Conservation (phyloP, 1,284 basidiomycete species). For the Wolfiporia cocos region DNA sequence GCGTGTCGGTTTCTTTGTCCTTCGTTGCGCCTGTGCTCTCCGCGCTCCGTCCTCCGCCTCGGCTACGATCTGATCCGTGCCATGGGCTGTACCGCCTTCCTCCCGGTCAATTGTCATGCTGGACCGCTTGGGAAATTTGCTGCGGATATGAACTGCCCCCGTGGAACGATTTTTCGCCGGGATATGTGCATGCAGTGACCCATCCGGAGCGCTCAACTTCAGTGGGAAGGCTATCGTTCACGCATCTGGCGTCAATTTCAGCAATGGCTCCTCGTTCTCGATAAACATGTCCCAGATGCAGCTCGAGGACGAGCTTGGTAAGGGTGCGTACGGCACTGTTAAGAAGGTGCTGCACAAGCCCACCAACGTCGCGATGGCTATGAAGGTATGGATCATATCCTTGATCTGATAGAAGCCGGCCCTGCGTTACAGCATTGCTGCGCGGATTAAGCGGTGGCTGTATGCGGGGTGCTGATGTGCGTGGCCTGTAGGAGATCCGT, state of each 20-base stretch:
- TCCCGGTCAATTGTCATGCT: too few species aligned
- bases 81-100: too few species aligned
- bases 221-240: slow-evolving; percentile 91
- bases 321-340: slow-evolving; percentile 96
- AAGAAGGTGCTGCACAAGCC: slow-evolving; percentile 93
- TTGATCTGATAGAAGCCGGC: too few species aligned
- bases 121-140: too few species aligned
- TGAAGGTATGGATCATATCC: too few species aligned
- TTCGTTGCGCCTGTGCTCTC: too few species aligned
- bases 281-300: slow-evolving; percentile 97
- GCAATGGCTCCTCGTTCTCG: slow-evolving; percentile 85
- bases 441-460: neutral
- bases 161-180: too few species aligned
- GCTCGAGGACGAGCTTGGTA: slow-evolving; percentile 88
- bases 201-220: slow-evolving; percentile 91
- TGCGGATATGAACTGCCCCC: slow-evolving; percentile 7
- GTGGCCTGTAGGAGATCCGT: slow-evolving; percentile 78
- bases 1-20: neutral
- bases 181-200: too few species aligned
- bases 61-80: too few species aligned
- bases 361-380: slow-evolving; percentile 95
- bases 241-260: slow-evolving; percentile 92
- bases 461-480: neutral
- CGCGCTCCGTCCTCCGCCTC: too few species aligned
- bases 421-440: neutral